Evolutionary conservation across 2,329 filamentous ascomycete species (phyloP), one percentile per base, ranked within the genome.

Genomic region (Sarocladium strictum): DNA sequence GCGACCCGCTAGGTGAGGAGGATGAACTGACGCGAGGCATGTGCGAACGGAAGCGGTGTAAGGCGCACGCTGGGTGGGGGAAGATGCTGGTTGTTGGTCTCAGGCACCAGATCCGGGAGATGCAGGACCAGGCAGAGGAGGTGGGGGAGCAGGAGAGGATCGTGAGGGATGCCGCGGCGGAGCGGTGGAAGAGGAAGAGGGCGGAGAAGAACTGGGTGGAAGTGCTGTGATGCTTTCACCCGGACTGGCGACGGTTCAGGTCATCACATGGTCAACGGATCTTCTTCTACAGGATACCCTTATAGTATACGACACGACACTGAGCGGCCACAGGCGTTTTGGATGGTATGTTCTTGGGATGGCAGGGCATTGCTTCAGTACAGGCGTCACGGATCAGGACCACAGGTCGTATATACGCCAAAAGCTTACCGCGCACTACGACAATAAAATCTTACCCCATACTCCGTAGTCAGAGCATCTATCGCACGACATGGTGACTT

Each of bases 21-120:
- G 70, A 73, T 29, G 67, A 67, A 17, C 58, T 69, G 9, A 51
- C 52, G 50, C 58, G 68, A 15, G 74, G 75, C 58, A 78, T 81
- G 72, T 84, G 81, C 65, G 76, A 79, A 60, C 72, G 74, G 59
- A 81, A 81, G 65, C 73, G 81, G 58, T 84, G 81, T 69, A 83
- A 82, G 65, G 70, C 78, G 21, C 81, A 84, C 61, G 67, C 70
- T 55, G 74, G 76, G 55, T 84, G 81, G 81, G 75, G 76, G 61
- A 77, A 76, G 65, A 74, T 80, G 59, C 75, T 82, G 27, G 72
- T 71, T 35, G 71, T 76, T 56, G 74, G 75, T 37, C 75, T 81
- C 35, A 75, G 75, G 57, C 70, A 78, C 57, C 74, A 79, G 59
- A 77, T 83, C 57, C 78, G 77, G 60, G 76, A 82, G 65, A 72